These are phyloP conservation scores for Dictyostelium purpureum DNA, from an alignment of 78 protist species.

Conservation along the genomic window DNA sequence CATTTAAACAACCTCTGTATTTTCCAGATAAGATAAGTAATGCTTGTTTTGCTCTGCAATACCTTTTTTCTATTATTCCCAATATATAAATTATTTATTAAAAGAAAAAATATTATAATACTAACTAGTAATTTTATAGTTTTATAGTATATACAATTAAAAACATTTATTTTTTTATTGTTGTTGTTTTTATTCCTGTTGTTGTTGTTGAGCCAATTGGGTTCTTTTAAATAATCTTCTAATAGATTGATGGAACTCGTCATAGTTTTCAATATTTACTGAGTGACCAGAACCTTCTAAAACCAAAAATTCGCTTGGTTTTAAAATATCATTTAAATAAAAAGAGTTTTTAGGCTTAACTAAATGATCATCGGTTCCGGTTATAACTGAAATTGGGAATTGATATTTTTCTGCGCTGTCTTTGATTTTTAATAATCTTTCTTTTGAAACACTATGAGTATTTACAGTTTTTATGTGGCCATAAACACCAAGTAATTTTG, in stretches of 20 bases:
- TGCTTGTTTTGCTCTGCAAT: too few species aligned
- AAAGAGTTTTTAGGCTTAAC: slow-evolving; percentile 22
- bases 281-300: slow-evolving; percentile 65
- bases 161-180: too few species aligned
- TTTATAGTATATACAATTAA: too few species aligned
- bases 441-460: slow-evolving; percentile 35
- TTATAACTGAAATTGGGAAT: slow-evolving; percentile 36
- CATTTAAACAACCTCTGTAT: too few species aligned
- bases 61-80: too few species aligned
- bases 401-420: not conserved
- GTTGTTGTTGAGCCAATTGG: too few species aligned
- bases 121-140: too few species aligned
- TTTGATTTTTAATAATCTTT: not conserved
- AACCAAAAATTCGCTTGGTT: slow-evolving; percentile 40
- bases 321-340: not conserved
- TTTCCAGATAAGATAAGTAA: too few species aligned
- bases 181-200: too few species aligned
- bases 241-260: slow-evolving; percentile 57
- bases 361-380: slow-evolving; percentile 53
- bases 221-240: slow-evolving; percentile 40
- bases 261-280: slow-evolving; percentile 52
- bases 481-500: not conserved
- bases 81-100: too few species aligned
- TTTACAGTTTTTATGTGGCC: slow-evolving; percentile 55
- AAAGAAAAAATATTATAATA: too few species aligned